These are phyloP conservation scores for Quercus wislizeni DNA, from an alignment of 306 rosid species.

Conservation along the genomic window DNA sequence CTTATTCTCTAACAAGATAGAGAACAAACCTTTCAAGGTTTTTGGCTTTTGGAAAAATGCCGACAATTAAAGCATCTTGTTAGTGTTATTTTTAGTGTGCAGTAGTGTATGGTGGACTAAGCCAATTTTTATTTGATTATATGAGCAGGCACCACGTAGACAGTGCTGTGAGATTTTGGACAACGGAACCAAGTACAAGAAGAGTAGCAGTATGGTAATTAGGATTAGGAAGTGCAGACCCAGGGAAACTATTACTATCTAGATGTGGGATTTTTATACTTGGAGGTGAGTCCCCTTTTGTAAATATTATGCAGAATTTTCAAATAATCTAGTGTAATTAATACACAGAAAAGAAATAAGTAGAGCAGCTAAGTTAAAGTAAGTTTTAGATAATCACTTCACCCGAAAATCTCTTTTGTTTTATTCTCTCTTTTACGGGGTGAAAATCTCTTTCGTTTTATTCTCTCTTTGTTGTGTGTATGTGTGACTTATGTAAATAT, in stretches of 20 bases:
- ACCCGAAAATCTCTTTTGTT: too few species aligned
- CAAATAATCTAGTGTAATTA: background rate
- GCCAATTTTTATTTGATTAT: slow-evolving; percentile 27
- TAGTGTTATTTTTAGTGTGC: background rate
- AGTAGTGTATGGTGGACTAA: slow-evolving; percentile 9
- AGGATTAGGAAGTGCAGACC: slow-evolving; percentile 76
- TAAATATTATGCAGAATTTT: slow-evolving; percentile 19
- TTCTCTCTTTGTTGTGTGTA: too few species aligned
- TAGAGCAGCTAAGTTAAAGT: background rate
- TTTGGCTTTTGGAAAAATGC: too few species aligned
- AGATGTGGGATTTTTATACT: slow-evolving; percentile 21
- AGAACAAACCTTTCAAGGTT: too few species aligned
- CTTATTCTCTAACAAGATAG: too few species aligned
- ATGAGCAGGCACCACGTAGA: slow-evolving; percentile 61
- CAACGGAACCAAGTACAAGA: slow-evolving; percentile 35
- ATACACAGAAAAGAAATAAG: background rate
- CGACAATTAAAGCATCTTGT: background rate
- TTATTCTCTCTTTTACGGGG: too few species aligned
- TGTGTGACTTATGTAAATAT: too few species aligned
- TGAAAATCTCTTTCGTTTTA: too few species aligned
- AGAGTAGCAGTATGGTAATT: slow-evolving; percentile 39
- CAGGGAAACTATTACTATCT: slow-evolving; percentile 48
- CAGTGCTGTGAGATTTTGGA: slow-evolving; percentile 73
- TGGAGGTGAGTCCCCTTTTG: slow-evolving; percentile 19
- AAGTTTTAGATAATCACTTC: background rate